These are phyloP conservation scores for Wolfiporia cocos DNA, from an alignment of 1,284 basidiomycete species.

Conservation along the genomic window DNA sequence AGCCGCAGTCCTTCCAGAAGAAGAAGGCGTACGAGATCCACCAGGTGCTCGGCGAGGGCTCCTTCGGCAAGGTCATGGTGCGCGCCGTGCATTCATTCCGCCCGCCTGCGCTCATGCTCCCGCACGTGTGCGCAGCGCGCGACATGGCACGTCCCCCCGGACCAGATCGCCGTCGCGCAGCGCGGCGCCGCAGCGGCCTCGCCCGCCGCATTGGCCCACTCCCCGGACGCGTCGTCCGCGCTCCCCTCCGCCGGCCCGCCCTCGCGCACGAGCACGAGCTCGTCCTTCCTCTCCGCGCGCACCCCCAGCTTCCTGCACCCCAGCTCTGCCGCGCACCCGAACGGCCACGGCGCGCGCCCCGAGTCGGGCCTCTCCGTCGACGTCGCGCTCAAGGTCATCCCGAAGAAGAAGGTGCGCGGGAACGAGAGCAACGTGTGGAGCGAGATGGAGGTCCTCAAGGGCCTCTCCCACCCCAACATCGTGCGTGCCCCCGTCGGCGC, in stretches of 20 bases:
- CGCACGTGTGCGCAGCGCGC: conserved; percentile 38
- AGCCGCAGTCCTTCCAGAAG: conserved; percentile 80
- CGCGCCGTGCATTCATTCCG: conserved; percentile 8
- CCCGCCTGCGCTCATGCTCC: not conserved
- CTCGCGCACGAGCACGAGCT: conserved; percentile 11
- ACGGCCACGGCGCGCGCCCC: not conserved
- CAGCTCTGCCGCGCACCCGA: too few relatives aligned
- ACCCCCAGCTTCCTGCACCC: too few relatives aligned
- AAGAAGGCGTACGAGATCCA: conserved; percentile 78
- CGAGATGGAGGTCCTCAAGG: conserved; percentile 88
- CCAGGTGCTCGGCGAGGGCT: conserved; percentile 70
- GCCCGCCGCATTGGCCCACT: conserved; percentile 1
- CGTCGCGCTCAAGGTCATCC: conserved; percentile 84
- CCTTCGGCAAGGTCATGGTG: conserved; percentile 86
- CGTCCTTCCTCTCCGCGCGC: conserved; percentile 17
- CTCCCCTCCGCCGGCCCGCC: conserved; percentile 8
- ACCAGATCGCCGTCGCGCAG: conserved; percentile 48
- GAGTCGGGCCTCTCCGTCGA: conserved; percentile 45
- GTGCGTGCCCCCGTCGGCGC: conserved; percentile 57
- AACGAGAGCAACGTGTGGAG: conserved; percentile 81
- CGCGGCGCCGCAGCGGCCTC: conserved; percentile 43
- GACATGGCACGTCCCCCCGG: conserved; percentile 66
- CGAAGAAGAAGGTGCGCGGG: conserved; percentile 89
- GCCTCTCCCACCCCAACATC: conserved; percentile 84
- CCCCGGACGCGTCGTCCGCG: conserved; percentile 1